A percentile compares a stretch with the other conserved stretches of the same genome.
Conservation (phyloP, 2,329 filamentous ascomycete genomes). For the Colletotrichum tofieldiae region DNA sequence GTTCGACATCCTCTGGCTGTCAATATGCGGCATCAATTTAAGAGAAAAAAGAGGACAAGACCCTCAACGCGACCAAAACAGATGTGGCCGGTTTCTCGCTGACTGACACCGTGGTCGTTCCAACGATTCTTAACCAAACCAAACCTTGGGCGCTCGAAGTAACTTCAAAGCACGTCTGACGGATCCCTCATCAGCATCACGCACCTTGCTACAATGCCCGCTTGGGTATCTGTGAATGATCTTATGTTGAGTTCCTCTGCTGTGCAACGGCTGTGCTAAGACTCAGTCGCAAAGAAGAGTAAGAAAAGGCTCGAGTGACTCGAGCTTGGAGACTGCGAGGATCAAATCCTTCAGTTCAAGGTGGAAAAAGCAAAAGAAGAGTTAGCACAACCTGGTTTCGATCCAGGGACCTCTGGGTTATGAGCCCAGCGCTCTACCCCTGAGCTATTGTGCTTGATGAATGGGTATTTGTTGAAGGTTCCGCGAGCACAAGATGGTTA, state of each 20-base stretch:
- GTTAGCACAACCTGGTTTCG: slow-evolving; percentile 39
- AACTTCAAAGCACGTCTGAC: neutral
- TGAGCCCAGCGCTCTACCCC: slow-evolving; percentile 42
- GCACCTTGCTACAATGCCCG: neutral
- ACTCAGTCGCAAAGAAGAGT: neutral
- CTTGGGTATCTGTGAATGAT: neutral
- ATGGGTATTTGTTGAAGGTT: neutral
- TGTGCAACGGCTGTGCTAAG: neutral
- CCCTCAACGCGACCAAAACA: neutral
- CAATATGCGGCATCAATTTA: neutral
- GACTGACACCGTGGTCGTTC: neutral
- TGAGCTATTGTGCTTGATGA: slow-evolving; percentile 37
- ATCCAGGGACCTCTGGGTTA: slow-evolving; percentile 41
- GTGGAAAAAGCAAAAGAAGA: neutral
- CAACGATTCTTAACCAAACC: neutral
- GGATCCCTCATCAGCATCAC: neutral
- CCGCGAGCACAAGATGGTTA: neutral
- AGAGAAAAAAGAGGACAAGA: neutral
- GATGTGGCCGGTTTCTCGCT: neutral
- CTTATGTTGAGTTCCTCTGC: neutral
- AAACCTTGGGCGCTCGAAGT: neutral
- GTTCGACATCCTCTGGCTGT: neutral
- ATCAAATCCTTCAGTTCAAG: fast-evolving
- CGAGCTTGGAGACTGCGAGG: neutral
- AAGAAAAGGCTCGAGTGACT: neutral